These are phyloP conservation scores for Aspergillus leporis DNA, from an alignment of 495 filamentous ascomycete species.

Conservation along the genomic window DNA sequence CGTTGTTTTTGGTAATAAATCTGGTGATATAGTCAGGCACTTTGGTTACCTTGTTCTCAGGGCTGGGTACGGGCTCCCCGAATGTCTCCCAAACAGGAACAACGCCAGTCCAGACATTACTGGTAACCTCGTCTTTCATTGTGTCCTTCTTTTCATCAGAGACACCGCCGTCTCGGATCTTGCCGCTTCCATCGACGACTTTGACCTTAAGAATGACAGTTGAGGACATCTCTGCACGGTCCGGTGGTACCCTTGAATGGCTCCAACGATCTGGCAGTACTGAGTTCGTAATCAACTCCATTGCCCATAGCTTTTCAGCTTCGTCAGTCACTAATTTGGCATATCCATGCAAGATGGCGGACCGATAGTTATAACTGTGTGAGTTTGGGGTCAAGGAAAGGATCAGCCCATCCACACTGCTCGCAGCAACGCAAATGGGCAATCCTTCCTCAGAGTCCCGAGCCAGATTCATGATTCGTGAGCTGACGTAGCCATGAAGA, in stretches of 20 bases:
- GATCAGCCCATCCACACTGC: constrained; percentile 71
- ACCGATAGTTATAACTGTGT: constrained; percentile 90
- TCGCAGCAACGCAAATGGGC: constrained; percentile 66
- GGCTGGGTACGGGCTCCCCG: constrained; percentile 67
- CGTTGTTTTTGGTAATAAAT: constrained; percentile 58
- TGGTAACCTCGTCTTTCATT: constrained; percentile 58
- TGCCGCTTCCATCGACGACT: constrained; percentile 73
- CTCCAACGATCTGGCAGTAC: constrained; percentile 70
- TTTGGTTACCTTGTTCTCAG: constrained; percentile 57
- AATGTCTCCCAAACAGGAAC: constrained; percentile 68
- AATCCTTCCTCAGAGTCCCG: constrained; percentile 57
- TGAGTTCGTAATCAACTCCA: constrained; percentile 77
- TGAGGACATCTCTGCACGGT: constrained; percentile 70
- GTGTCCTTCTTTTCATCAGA: constrained; percentile 71
- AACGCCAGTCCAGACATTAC: constrained; percentile 79
- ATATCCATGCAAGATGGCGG: constrained; percentile 75
- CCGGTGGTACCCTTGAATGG: constrained; percentile 70
- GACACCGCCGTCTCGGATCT: constrained; percentile 69
- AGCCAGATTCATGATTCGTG: constrained; percentile 71
- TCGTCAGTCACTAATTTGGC: constrained; percentile 64
- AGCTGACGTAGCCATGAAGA: constrained; percentile 84
- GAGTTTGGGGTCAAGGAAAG: constrained; percentile 74
- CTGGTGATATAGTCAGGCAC: constrained; percentile 65
- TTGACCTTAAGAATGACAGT: constrained; percentile 73
- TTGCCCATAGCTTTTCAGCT: constrained; percentile 79